These are phyloP conservation scores for Blepharisma japonicum DNA, from an alignment of 73 alveolate genomes.

Conservation along the genomic window DNA sequence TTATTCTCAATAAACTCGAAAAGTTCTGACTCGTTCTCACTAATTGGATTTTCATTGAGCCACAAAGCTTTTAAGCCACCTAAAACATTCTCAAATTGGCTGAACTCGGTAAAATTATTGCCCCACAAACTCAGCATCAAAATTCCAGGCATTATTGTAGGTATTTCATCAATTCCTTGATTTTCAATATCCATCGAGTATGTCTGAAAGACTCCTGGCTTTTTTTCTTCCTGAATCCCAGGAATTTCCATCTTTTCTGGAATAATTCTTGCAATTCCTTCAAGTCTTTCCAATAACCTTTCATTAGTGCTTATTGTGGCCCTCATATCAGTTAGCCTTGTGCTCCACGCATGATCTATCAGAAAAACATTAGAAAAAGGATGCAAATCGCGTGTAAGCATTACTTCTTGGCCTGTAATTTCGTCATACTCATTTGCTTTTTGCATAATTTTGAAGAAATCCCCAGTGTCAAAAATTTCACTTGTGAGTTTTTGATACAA, in stretches of 20 bases:
- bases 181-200: constrained; percentile 49
- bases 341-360: constrained; percentile 94
- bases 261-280: constrained; percentile 32
- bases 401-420: constrained; percentile 38
- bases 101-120: constrained; percentile 32
- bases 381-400: constrained; percentile 43
- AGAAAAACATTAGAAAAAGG: constrained; percentile 69
- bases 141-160: constrained; percentile 31
- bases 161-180: constrained; percentile 30
- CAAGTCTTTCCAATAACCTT: constrained; percentile 37
- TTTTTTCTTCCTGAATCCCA: constrained; percentile 24
- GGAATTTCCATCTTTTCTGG: constrained; percentile 36
- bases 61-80: constrained; percentile 71
- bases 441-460: constrained; percentile 68
- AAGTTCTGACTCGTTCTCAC: constrained; percentile 57
- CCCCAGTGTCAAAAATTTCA: constrained; percentile 78
- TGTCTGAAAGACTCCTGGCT: constrained; percentile 15
- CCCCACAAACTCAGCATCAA: constrained; percentile 38
- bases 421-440: constrained; percentile 73
- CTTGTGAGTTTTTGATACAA: constrained; percentile 67
- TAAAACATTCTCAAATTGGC: constrained; percentile 33
- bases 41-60: constrained; percentile 77
- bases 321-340: constrained; percentile 71
- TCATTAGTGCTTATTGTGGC: constrained; percentile 51
- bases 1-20: constrained; percentile 50